phyloP scores from a whole-genome alignment of 768 basidiomycete species.

The Auriscalpium microsporum region DNA sequence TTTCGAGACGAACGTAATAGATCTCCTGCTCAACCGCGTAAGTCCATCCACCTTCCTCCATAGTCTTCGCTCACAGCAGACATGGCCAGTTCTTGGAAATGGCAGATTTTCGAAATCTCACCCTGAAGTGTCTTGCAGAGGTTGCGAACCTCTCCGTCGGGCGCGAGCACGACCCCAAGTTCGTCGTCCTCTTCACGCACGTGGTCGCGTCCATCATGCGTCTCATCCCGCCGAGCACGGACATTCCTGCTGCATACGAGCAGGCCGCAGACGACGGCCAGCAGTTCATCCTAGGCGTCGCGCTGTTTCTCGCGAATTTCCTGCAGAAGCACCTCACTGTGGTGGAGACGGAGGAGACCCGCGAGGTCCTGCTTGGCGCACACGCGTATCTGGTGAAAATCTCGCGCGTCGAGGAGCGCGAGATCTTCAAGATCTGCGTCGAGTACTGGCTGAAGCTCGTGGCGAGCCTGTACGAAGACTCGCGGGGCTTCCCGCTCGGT shows the following conservation, averaged over 20 bases:
- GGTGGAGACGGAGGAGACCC: conserved; percentile 84
- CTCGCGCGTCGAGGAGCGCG: conserved; percentile 95
- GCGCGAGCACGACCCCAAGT: conserved; percentile 96
- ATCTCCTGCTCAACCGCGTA: conserved; percentile 84
- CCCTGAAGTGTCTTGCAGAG: conserved; percentile 92
- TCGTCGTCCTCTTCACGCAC: conserved; percentile 94
- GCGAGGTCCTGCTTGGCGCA: conserved; percentile 90
- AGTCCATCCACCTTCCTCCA: conserved; percentile 24
- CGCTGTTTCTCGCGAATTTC: conserved; percentile 95
- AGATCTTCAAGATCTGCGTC: conserved; percentile 98
- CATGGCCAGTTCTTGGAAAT: conserved; percentile 83
- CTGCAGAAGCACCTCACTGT: conserved; percentile 85
- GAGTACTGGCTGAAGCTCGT: conserved; percentile 98
- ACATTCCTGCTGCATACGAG: conserved; percentile 87
- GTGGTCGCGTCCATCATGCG: conserved; percentile 96
- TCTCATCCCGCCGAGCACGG: conserved; percentile 93
- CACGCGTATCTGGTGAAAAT: conserved; percentile 98
- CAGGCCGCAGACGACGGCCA: conserved; percentile 89
- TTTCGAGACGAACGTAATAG: conserved; percentile 96
- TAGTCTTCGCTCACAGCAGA: conserved; percentile 8
- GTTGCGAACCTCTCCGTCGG: conserved; percentile 92
- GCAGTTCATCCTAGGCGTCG: conserved; percentile 93
- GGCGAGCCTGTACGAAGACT: conserved; percentile 93
- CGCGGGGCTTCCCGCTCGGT: conserved; percentile 83
- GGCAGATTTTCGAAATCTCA: conserved; percentile 94